Evolutionary conservation across 148 eudicot genomes (phyloP), one percentile per base, ranked within the genome.

Genomic region (Hydrangea macrophylla): DNA sequence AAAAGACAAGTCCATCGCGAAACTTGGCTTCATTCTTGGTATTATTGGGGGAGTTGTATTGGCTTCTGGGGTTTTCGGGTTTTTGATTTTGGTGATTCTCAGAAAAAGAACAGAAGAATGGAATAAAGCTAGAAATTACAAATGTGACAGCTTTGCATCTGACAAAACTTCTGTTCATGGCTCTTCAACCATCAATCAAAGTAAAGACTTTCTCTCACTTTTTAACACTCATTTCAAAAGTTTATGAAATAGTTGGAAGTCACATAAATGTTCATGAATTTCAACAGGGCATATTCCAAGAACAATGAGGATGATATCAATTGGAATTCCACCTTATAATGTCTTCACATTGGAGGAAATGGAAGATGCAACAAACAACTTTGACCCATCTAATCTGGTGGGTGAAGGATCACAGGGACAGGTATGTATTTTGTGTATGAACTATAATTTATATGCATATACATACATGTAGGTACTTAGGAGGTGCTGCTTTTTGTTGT

Each of bases 281-380:
- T 50, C n/a, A 42, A 58, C 59, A 94, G 98, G 87, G 42, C 84
- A 82, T 83, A 81, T 73, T 28, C 85, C 90, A 20, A 68, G 75
- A 74, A 71, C 85, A 15, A 73, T 81, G 77, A 86, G 95, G 70
- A 62, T 81, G 75, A 79, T 86, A 30, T 67, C 84, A 28, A 76
- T 88, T 9, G 92, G 97, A 10, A 88, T 90, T 42, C 90, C 92
- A 42, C 77, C 91, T 7, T 94, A 85, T 64, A 84, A 69, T 36
- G 81, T 80, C 60, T 94, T 80, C 73, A 82, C 96, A 61, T 48
- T 88, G 54, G 89, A 87, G 58, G 98, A 94, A 40, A 77, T 94
- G 63, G 90, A 94, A 81, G 97, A 88, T 32, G 98, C 96, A 15
- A 90, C 96, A 13, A 83, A 94, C 72, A 85, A 85, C 62, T 94